Conservation (phyloP, 768 basidiomycete species). For the Mycena amicta region DNA sequence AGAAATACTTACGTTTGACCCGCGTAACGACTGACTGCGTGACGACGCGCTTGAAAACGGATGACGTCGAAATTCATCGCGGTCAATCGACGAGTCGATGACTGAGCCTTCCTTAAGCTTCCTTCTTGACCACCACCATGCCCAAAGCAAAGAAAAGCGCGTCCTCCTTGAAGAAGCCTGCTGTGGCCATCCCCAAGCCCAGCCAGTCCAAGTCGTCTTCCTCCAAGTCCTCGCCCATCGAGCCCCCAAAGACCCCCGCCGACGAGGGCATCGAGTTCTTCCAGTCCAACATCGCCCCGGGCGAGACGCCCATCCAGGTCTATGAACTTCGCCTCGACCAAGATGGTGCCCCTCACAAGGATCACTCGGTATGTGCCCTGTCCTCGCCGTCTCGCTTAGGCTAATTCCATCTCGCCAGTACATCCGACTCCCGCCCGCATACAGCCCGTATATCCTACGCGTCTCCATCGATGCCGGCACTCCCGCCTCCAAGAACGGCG, state of each 20-base stretch:
- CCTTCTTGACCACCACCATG: conserved; percentile 18
- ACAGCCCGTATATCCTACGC: conserved; percentile 85
- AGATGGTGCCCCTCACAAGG: conserved; percentile 89
- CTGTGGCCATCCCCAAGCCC: conserved; percentile 22
- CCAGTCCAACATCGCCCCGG: conserved; percentile 51
- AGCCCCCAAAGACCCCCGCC: conserved; percentile 69
- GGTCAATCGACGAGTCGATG: too few species aligned
- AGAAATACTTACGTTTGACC: too few species aligned
- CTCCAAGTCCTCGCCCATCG: conserved; percentile 26
- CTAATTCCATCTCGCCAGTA: conserved; percentile 57
- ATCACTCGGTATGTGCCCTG: conserved; percentile 66
- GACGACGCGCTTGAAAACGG: too few species aligned
- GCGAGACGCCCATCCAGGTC: conserved; percentile 72
- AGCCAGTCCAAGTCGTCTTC: conserved; percentile 27
- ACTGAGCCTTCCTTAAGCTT: background rate
- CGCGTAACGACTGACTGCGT: too few species aligned
- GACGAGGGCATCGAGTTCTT: conserved; percentile 94
- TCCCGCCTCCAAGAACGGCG: conserved; percentile 84
- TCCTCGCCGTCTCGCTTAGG: conserved; percentile 5
- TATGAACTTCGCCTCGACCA: conserved; percentile 86
- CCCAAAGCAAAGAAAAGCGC: conserved; percentile 16
- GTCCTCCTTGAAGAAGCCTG: conserved; percentile 17
- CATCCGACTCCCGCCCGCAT: conserved; percentile 91
- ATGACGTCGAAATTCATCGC: too few species aligned
- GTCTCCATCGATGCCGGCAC: conserved; percentile 93